A percentile compares a stretch with the other conserved stretches of the same genome.
Evolutionary conservation across 2,329 filamentous ascomycete species (phyloP).

Genomic region (Hymenoscyphus occultus): DNA sequence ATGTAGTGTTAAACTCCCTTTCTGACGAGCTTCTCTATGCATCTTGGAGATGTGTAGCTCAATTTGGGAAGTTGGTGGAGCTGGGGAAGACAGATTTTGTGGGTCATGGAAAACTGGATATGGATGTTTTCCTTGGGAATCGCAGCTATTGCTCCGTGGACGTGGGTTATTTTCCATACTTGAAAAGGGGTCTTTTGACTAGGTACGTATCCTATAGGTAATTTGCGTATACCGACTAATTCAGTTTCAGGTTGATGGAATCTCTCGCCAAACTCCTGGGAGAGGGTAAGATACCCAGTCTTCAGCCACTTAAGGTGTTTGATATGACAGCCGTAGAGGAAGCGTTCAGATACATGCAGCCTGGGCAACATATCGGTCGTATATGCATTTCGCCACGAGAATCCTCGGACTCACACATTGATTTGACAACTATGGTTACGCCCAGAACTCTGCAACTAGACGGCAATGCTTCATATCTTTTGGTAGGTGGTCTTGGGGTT

Average conservation of each 20-base stretch:
- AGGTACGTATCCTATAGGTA: not conserved
- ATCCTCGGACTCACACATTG: not conserved
- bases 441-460: not conserved
- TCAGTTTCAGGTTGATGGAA: conserved; percentile 14
- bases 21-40: conserved; percentile 24
- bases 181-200: not conserved
- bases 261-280: not conserved
- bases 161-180: conserved; percentile 12
- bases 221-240: not conserved
- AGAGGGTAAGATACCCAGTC: conserved; percentile 22
- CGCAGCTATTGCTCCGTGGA: conserved; percentile 27
- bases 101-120: conserved; percentile 16
- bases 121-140: conserved; percentile 32
- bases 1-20: conserved; percentile 32
- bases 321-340: conserved; percentile 37
- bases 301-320: conserved; percentile 30
- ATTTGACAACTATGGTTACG: not conserved
- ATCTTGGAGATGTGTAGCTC: conserved; percentile 36
- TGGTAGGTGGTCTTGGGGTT: conserved; percentile 41
- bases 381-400: conserved; percentile 33
- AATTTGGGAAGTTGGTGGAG: conserved; percentile 40
- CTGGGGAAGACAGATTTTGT: conserved; percentile 43
- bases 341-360: conserved; percentile 37
- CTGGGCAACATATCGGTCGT: conserved; percentile 43
- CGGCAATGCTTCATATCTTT: conserved; percentile 34